Evolutionary conservation across 805 yeast species (phyloP).

Genomic region (Metschnikowia hibisci): DNA sequence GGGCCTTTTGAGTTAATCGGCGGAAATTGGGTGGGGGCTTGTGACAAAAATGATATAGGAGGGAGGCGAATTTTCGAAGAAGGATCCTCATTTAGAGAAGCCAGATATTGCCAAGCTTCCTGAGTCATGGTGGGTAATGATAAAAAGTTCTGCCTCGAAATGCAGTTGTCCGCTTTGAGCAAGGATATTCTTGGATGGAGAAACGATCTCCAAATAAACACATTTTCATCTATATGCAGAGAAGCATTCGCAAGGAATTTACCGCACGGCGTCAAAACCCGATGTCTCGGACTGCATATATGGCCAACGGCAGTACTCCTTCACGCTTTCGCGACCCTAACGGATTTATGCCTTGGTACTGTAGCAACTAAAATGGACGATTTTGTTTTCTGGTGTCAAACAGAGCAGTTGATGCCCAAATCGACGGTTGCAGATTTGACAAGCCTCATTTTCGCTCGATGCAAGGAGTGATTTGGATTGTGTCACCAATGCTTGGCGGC

Average conservation of each 20-base stretch:
- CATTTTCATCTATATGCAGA: conserved; percentile 5
- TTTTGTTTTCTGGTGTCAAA: conserved; percentile 40
- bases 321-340: not conserved
- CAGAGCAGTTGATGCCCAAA: conserved; percentile 54
- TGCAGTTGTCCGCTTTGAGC: not conserved
- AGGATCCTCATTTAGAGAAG: not conserved
- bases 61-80: conserved; percentile 19
- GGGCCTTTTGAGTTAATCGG: not conserved
- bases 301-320: not conserved
- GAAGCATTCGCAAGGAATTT: conserved; percentile 5
- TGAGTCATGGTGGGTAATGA: not conserved
- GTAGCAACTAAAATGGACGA: conserved; percentile 58
- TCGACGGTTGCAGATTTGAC: conserved; percentile 55
- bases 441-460: conserved; percentile 41
- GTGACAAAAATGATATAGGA: conserved; percentile 27
- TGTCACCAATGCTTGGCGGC: conserved; percentile 38
- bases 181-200: conserved; percentile 4
- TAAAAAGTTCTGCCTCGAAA: not conserved
- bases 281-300: conserved; percentile 3
- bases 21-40: conserved; percentile 1
- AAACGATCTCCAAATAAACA: conserved; percentile 3
- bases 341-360: conserved; percentile 2
- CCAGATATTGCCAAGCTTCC: not conserved
- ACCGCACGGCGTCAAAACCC: conserved; percentile 3
- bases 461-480: conserved; percentile 35